phyloP scores from a whole-genome alignment of 768 basidiomycete genomes.

The Rhodotorula graminis region DNA sequence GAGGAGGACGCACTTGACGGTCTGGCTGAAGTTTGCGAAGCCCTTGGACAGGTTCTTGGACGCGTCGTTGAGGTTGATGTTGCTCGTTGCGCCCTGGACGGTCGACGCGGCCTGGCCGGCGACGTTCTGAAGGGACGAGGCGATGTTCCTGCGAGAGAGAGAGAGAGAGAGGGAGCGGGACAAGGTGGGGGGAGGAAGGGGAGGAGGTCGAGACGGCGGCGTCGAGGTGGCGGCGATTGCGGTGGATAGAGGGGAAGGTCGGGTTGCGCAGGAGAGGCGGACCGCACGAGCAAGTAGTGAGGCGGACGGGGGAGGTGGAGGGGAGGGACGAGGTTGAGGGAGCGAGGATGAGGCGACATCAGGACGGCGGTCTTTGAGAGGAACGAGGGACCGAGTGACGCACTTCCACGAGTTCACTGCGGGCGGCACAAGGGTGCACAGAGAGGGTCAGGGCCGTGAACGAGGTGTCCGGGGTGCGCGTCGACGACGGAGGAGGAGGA shows the following conservation, averaged over 20 bases:
- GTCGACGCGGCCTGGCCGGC: conserved; percentile 22
- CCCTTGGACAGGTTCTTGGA: conserved; percentile 20
- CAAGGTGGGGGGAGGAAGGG: too few relatives aligned
- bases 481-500: too few relatives aligned
- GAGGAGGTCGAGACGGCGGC: too few relatives aligned
- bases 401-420: conserved; percentile 12
- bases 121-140: conserved; percentile 14
- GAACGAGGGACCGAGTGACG: neutral
- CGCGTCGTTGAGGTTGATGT: conserved; percentile 33
- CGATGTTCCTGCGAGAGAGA: conserved; percentile 7
- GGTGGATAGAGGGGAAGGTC: neutral
- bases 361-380: neutral
- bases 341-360: too few relatives aligned
- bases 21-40: conserved; percentile 35
- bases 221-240: neutral
- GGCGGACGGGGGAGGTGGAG: neutral
- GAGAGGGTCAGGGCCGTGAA: neutral
- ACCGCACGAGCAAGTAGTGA: too few relatives aligned
- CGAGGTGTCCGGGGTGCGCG: too few relatives aligned
- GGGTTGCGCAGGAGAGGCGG: neutral
- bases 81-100: conserved; percentile 15
- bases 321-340: neutral
- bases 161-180: neutral
- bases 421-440: neutral
- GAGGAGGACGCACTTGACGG: conserved; percentile 31